Base-by-base conservation (phyloP, 1,284 basidiomycete genomes). In the Cryptococcus hybrid region DNA sequence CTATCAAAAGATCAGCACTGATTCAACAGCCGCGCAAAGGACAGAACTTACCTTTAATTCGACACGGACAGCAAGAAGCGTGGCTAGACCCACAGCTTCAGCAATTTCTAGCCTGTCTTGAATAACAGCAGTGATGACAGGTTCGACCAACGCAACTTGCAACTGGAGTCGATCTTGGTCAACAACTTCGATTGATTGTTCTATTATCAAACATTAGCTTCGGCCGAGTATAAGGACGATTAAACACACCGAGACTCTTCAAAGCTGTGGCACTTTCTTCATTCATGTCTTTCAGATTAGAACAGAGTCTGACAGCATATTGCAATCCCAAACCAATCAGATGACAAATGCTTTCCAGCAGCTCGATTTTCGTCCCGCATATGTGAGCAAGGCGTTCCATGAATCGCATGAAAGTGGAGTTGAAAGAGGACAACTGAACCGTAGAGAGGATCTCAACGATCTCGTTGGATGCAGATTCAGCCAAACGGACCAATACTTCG, bases 101-200 rank as follows among this genome's bases (percentile, higher is more conserved):
- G 65, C 44, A 47, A 82, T 80, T 0, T 76, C 68, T 9, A 92
- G 74, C 12, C 84, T 81, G 59, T 84, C 80, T 64, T 87, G 86
- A 40, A 90, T 78, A 2, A 85, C 81, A 0, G 85, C 84, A 5
- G 83, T 83, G 39, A 95, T 69, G 30, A 92, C 78, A 0, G 90
- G 87, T 59, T 97, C 93, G 0, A 85, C 85, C 6, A 88, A 74
- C 62, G 87, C 40, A 12, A 38, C 37, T 9, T 48, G 35, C n/a
- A n/a, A n/a, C n/a, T n/a, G n/a, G 15, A 54, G 24, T 12, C 53
- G 36, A 12, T 51, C 36, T 40, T 38, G 36, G 12, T 51, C 38
- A 9, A 51, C 30, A 34, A 18, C 24, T 15, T 51, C 38, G 37
- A 64, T 44, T 4, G 62, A 50, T n/a, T 39, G 5, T 37, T 53